Base-by-base conservation (phyloP, 371 early-diverging fungal species). In the Mucor irregularis region DNA sequence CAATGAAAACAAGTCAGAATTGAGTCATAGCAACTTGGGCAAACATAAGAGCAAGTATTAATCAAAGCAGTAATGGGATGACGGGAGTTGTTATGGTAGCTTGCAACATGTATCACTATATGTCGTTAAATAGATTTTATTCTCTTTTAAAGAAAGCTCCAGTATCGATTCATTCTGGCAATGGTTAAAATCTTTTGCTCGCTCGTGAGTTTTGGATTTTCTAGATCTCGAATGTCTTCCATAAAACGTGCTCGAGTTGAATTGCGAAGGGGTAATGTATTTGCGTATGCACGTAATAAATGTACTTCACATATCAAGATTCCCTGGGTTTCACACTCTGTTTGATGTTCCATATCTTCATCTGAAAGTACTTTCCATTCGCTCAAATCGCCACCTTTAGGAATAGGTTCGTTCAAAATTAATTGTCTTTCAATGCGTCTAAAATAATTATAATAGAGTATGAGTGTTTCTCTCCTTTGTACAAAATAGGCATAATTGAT, bases 281-380 rank as follows among this genome's bases (percentile, higher is more conserved):
- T 59, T 7, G 75, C 84, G 59, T 67, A 83, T 31, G 68, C 64
- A 31, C 82, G 81, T 56, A 84, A 76, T 28, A 86, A 68, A 50
- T 80, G 79, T n/a, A 82, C 69, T 47, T 92, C 91, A 39, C 87
- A 88, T 14, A 91, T 69, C 22, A 92, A 62, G 29, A 88, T 74
- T 14, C 92, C 91, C 52, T 91, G 86, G 0, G 87, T 78, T 52
- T 74, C 76, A 58, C 85, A 88, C 22, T 82, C 66, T 5, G 83
- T 66, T 50, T 77, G 35, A 25, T 56, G 37, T 30, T 34, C 26
- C 16, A 42, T 26, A 24, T 29, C 30, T 29, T 24, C 24, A 29
- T 25, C 37, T 7, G 31, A 39, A 8, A 53, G n/a, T 16, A 29
- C 43, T 3, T 54, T 55, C 65, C 65, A 65, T 48, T 65, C 61